These are phyloP conservation scores for Rubus idaeus DNA, from an alignment of 306 rosid species.

Conservation along the genomic window DNA sequence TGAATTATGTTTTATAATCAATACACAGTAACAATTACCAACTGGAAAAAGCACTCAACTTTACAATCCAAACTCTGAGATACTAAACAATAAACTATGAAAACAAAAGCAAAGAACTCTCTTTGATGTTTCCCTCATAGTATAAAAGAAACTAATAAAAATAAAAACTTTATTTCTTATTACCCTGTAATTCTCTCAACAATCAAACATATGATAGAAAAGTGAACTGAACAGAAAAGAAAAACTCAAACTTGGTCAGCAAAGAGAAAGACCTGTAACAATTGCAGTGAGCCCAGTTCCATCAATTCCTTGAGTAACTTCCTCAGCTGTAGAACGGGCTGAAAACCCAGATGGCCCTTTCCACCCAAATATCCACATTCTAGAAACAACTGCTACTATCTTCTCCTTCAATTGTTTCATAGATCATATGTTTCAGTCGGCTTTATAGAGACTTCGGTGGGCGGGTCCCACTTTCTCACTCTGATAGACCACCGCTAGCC, in stretches of 20 bases:
- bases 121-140: not conserved
- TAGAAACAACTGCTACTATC: not conserved
- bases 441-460: not conserved
- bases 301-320: conserved; percentile 53
- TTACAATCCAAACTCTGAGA: not conserved
- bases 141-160: not conserved
- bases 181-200: not conserved
- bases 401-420: not conserved
- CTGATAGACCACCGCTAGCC: no score
- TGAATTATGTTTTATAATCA: not conserved
- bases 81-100: not conserved
- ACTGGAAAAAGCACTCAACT: not conserved
- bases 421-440: no score
- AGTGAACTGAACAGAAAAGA: no score
- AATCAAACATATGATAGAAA: not conserved
- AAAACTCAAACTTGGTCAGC: not conserved
- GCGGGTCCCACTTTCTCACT: not conserved
- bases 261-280: conserved; percentile 42
- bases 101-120: not conserved
- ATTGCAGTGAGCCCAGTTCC: conserved; percentile 52
- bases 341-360: conserved; percentile 63
- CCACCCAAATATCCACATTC: conserved; percentile 53
- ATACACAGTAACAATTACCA: not conserved
- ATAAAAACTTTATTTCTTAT: not conserved
- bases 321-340: conserved; percentile 49